Evolutionary conservation across 192 early-diverging fungal species (phyloP), one percentile per base, ranked within the genome.

Genomic region (Backusella liffmaniae): DNA sequence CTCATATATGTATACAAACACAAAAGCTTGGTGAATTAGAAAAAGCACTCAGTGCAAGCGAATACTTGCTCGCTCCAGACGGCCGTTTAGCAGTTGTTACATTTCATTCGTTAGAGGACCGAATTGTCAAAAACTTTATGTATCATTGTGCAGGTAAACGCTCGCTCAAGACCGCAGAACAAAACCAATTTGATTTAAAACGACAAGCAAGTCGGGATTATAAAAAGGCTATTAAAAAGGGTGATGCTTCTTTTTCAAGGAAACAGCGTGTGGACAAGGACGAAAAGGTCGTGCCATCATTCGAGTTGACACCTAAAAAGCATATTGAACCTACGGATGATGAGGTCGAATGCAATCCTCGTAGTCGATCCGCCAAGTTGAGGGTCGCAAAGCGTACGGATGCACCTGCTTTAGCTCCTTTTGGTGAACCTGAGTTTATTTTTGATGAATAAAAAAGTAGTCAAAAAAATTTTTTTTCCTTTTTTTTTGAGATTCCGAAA

Each of bases 101-200:
- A 5, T 94, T 94, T 71, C 93, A 94, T 74, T 92, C 91, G 0
- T 80, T 93, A 6, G 93, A 94, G 73, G 93, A 94, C 74, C 41
- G 87, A 42, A 87, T 93, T n/a, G 88, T 87, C 18, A 94, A 94
- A 73, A 82, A 86, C 67, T 88, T 87, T 59, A 80, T 94, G 23
- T 70, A 82, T 29, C 66, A 77, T 30, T 80, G 78, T 72, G 66
- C 75, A 44, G 82, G 82, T 7, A 73, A 77, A 59, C 37, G 72
- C 5, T 75, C 79, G 9, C 66, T 80, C 29, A 73, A 79, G 51
- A 79, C 59, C 18, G 62, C 72, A n/a, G 42, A 72, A 15, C 21
- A 18, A 4, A 78, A 75, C 16, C 82, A 83, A 68, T 79, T 80
- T 26, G 69, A 56, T 67, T 39, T 80, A 32, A 83, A 79, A 26